Evolutionary conservation across 225 moss, liverwort and hornwort genomes (phyloP), one percentile per base, ranked within the genome.

Genomic region (Anthoceros angustus): DNA sequence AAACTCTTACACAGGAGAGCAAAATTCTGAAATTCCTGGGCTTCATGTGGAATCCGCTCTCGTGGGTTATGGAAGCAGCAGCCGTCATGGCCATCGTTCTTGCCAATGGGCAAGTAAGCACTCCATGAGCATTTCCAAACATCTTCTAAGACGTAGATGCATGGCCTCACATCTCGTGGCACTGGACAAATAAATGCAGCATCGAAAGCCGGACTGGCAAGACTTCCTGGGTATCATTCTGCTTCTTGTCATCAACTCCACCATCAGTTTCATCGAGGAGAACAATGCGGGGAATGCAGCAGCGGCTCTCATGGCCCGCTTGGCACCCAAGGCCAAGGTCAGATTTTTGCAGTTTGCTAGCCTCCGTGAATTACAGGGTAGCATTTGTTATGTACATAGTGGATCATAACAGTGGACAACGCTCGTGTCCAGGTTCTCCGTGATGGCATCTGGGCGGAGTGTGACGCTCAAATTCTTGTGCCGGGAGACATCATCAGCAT

Each of bases 401-500:
- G 32, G 32, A 32, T 32, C 32, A 32, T 32, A 4, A 4, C 32
- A 1, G 32, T 32, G 32, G 32, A 32, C 32, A 32, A 32, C 32
- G 32, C 32, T 32, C 32, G 32, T 32, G 61, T 48, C 41, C 43
- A 77, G 70, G 77, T 74, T 61, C 41, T 77, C 38, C 70, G 77
- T 48, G 77, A 77, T 62, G 77, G 77, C 18, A 39, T 45, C 32
- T 77, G 77, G 77, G 62, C 69, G 32, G 77, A 77, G 50, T 45
- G 67, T 39, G 77, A 77, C 24, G 73, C 77, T 11, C 66, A 43
- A 10, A 70, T 77, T 18, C 42, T 77, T 25, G 77, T 77, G 0
- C 77, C 77, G 21, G 77, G 77, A 23, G 77, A 73, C 42, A 66
- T 77, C 12, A 73, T 77, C 63, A 77, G 73, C 50, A 73, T 77